Conservation (phyloP, 2,329 filamentous ascomycete genomes). For the Fusarium heterosporum region DNA sequence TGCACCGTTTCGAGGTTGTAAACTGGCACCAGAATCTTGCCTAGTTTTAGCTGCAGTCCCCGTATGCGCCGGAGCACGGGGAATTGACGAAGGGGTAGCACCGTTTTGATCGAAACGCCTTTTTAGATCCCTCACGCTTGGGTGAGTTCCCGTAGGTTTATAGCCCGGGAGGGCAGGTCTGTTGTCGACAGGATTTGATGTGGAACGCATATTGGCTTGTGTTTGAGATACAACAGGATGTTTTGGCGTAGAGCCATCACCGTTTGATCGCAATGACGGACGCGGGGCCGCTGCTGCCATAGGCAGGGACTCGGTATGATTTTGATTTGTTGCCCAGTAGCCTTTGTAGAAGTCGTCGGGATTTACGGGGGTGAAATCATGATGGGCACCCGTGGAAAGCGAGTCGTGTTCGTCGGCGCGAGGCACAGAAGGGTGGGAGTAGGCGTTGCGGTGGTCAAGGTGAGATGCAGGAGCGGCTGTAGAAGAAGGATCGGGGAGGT, state of each 20-base stretch:
- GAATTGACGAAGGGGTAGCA: constrained; percentile 48
- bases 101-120: constrained; percentile 79
- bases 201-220: constrained; percentile 62
- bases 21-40: constrained; percentile 51
- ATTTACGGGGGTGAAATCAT: constrained; percentile 59
- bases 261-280: constrained; percentile 61
- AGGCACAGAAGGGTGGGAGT: constrained; percentile 42
- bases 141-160: constrained; percentile 57
- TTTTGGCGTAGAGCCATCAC: constrained; percentile 63
- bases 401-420: constrained; percentile 41
- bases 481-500: constrained; percentile 37
- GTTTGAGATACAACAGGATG: constrained; percentile 57
- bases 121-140: constrained; percentile 84
- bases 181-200: constrained; percentile 66
- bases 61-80: constrained; percentile 53
- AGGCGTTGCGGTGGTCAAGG: constrained; percentile 37
- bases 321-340: constrained; percentile 57
- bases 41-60: constrained; percentile 50
- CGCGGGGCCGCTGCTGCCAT: constrained; percentile 57
- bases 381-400: constrained; percentile 45
- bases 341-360: constrained; percentile 68
- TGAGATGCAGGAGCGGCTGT: constrained; percentile 32
- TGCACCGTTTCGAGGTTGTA: constrained; percentile 52
- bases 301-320: constrained; percentile 51
- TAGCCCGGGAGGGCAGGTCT: constrained; percentile 50